A percentile compares a stretch with the other conserved stretches of the same genome.
Evolutionary conservation across 73 alveolate genomes (phyloP).

Genomic region (Paramecium bursaria): DNA sequence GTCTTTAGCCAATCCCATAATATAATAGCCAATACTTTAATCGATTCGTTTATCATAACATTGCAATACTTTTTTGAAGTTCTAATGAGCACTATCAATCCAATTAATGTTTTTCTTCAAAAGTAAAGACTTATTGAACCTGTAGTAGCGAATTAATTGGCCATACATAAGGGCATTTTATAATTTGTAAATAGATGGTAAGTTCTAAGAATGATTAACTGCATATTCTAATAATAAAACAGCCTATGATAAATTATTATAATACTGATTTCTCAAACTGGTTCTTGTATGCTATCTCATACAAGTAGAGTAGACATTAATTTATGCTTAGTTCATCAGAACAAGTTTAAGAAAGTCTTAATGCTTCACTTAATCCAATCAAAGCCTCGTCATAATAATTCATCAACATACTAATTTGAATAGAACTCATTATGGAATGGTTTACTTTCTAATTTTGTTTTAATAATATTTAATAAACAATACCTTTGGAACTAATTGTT

Average conservation of each 20-base stretch:
- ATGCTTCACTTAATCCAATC: slow-evolving; percentile 33
- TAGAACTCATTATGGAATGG: slow-evolving; percentile 48
- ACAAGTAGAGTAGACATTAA: slow-evolving; percentile 6
- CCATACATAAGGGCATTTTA: slow-evolving; percentile 34
- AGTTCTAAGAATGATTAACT: slow-evolving; percentile 36
- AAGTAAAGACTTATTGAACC: background rate
- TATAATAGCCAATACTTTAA: background rate
- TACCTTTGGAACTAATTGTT: background rate
- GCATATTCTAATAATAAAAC: slow-evolving; percentile 44
- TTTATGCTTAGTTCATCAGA: slow-evolving; percentile 47
- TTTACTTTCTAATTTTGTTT: too few relatives aligned
- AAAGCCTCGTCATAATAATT: slow-evolving; percentile 57
- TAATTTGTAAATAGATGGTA: slow-evolving; percentile 4
- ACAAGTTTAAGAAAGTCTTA: slow-evolving; percentile 44
- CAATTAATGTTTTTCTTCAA: slow-evolving; percentile 44
- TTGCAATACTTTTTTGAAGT: slow-evolving; percentile 21
- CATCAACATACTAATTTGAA: slow-evolving; percentile 21
- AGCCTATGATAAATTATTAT: background rate
- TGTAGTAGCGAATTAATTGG: background rate
- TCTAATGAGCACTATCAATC: slow-evolving; percentile 32
- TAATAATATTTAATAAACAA: too few relatives aligned
- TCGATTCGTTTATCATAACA: slow-evolving; percentile 14
- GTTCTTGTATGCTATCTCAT: slow-evolving; percentile 42
- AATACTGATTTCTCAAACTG: slow-evolving; percentile 11
- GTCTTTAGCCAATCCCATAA: background rate